These are phyloP conservation scores for Ustilago crameri DNA, from an alignment of 1,284 basidiomycete species.

Conservation along the genomic window DNA sequence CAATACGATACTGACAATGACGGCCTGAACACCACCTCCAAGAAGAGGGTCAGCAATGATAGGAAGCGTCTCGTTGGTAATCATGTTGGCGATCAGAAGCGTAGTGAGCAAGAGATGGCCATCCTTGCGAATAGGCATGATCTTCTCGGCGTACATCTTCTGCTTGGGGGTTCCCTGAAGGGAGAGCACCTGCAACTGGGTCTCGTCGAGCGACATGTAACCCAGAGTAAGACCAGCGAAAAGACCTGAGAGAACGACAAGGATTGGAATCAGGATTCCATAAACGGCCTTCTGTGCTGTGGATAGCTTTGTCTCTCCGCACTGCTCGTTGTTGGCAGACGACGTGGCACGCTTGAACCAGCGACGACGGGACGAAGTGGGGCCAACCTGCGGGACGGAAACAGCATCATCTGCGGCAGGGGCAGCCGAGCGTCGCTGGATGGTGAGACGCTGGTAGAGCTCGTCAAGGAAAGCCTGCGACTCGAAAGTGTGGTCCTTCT, in stretches of 20 bases:
- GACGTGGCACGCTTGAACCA: slow-evolving; percentile 39
- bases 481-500: slow-evolving; percentile 1
- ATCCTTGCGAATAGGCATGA: slow-evolving; percentile 82
- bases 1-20: slow-evolving; percentile 64
- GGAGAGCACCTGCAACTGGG: slow-evolving; percentile 85
- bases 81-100: slow-evolving; percentile 67
- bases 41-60: slow-evolving; percentile 88
- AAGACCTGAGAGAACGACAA: slow-evolving; percentile 73
- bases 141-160: slow-evolving; percentile 81
- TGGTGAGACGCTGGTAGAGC: slow-evolving; percentile 32
- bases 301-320: slow-evolving; percentile 29
- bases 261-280: slow-evolving; percentile 72
- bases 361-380: slow-evolving; percentile 16
- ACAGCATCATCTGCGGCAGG: background rate
- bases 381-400: background rate
- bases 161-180: slow-evolving; percentile 85
- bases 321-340: slow-evolving; percentile 5
- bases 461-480: slow-evolving; percentile 29
- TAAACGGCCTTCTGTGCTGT: slow-evolving; percentile 51
- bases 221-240: slow-evolving; percentile 84
- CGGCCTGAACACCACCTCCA: slow-evolving; percentile 81
- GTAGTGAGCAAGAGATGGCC: slow-evolving; percentile 66
- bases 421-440: slow-evolving; percentile 17
- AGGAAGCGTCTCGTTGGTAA: slow-evolving; percentile 75
- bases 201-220: slow-evolving; percentile 93